A percentile compares a stretch with the other conserved stretches of the same genome.
Evolutionary conservation across 306 rosid species (phyloP).

Genomic region (Castanospermum australe): DNA sequence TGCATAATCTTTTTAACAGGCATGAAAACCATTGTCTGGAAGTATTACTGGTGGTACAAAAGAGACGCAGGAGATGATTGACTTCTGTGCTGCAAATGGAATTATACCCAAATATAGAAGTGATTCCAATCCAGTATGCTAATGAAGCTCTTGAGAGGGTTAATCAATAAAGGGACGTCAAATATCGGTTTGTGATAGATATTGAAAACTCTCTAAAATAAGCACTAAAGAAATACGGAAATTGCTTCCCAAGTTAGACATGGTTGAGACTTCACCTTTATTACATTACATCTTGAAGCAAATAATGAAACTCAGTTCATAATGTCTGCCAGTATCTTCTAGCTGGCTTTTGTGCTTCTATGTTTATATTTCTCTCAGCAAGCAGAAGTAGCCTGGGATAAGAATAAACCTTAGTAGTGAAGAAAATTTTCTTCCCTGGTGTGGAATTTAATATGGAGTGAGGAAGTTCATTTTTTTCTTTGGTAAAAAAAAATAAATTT

Average conservation of each 20-base stretch:
- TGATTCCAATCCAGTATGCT: constrained; percentile 76
- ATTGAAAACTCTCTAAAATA: constrained; percentile 63
- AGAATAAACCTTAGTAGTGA: not conserved
- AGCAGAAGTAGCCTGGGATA: not conserved
- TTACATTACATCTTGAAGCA: not conserved
- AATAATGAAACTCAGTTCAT: not conserved
- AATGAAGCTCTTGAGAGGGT: constrained; percentile 90
- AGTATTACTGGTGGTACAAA: constrained; percentile 67
- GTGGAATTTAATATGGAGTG: not conserved
- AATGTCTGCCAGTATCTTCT: not conserved
- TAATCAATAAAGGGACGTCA: constrained; percentile 63
- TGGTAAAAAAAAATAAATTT: too few relatives aligned
- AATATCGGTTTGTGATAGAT: constrained; percentile 86
- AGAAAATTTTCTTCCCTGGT: not conserved
- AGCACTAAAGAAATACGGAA: constrained; percentile 4
- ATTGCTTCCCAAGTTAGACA: not conserved
- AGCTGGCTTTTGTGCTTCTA: not conserved
- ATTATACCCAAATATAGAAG: constrained; percentile 74
- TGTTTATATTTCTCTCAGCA: not conserved
- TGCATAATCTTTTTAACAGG: constrained; percentile 45
- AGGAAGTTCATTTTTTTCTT: not conserved
- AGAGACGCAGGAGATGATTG: constrained; percentile 71
- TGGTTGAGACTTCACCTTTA: not conserved
- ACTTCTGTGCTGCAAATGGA: constrained; percentile 67
- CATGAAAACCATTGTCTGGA: constrained; percentile 59